These are phyloP conservation scores for Byssoonygena ceratinophila DNA, from an alignment of 2,329 filamentous ascomycete genomes.

Conservation along the genomic window DNA sequence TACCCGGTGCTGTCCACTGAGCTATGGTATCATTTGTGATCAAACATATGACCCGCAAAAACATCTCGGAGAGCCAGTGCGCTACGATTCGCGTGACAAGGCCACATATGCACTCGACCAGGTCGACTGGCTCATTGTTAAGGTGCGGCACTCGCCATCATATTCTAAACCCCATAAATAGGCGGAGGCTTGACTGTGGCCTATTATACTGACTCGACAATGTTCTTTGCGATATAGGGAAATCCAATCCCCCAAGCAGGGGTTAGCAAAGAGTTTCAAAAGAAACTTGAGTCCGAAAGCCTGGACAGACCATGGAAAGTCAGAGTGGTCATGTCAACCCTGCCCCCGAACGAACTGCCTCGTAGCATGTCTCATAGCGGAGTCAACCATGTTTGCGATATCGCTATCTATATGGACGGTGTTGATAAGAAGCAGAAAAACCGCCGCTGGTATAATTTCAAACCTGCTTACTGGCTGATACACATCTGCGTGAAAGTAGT, in stretches of 20 bases:
- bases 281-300: slow-evolving; percentile 21
- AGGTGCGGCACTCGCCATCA: slow-evolving; percentile 18
- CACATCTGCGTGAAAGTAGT: slow-evolving; percentile 27
- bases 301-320: slow-evolving; percentile 23
- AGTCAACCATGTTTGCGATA: slow-evolving; percentile 23
- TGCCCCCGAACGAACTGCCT: slow-evolving; percentile 20
- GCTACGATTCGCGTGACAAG: slow-evolving; percentile 26
- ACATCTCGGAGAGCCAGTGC: slow-evolving; percentile 23
- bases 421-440: slow-evolving; percentile 30
- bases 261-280: slow-evolving; percentile 22
- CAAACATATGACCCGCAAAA: slow-evolving; percentile 24
- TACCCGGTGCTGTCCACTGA: slow-evolving; percentile 26
- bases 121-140: slow-evolving; percentile 29
- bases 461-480: slow-evolving; percentile 25
- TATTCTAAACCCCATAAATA: background rate
- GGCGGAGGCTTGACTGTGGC: background rate
- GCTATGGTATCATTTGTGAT: slow-evolving; percentile 30
- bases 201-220: background rate
- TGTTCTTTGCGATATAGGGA: slow-evolving; percentile 15
- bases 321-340: slow-evolving; percentile 27
- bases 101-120: slow-evolving; percentile 26
- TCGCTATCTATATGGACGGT: slow-evolving; percentile 23
- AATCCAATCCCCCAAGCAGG: slow-evolving; percentile 19
- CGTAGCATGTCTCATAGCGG: slow-evolving; percentile 20
- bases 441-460: slow-evolving; percentile 27